A percentile compares a stretch with the other conserved stretches of the same genome.
phyloP scores from a whole-genome alignment of 1,284 basidiomycete genomes.

The Cryptococcus sp. region DNA sequence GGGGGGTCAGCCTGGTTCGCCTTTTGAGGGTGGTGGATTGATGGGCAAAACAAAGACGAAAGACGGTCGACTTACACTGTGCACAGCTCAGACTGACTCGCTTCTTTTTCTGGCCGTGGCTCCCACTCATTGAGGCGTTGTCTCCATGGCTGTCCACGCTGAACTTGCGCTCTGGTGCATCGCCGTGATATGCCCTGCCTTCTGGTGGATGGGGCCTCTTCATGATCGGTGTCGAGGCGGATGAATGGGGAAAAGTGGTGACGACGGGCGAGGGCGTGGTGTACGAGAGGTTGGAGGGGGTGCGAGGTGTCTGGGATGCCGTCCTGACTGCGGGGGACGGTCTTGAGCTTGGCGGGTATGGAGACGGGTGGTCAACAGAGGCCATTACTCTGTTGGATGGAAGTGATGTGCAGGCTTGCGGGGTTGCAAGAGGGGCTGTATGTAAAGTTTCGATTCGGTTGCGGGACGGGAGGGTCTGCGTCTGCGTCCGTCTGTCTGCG shows the following conservation, averaged over 20 bases:
- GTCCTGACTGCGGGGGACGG: conserved; percentile 12
- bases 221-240: conserved; percentile 15
- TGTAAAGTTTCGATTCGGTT: too few species aligned
- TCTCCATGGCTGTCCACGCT: conserved; percentile 15
- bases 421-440: not conserved
- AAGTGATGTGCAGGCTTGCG: not conserved
- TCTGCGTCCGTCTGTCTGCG: too few species aligned
- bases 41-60: not conserved
- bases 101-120: conserved; percentile 43
- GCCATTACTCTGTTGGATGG: conserved; percentile 13
- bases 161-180: conserved; percentile 22
- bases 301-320: conserved; percentile 19
- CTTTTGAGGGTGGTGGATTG: not conserved
- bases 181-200: conserved; percentile 3
- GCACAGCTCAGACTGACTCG: conserved; percentile 49
- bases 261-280: conserved; percentile 22
- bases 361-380: conserved; percentile 10
- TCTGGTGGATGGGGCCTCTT: conserved; percentile 18
- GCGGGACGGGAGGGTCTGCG: too few species aligned
- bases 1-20: not conserved
- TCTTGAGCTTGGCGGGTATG: conserved; percentile 3
- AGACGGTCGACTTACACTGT: conserved; percentile 40
- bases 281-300: conserved; percentile 26
- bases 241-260: conserved; percentile 4
- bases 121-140: not conserved